Evolutionary conservation across 768 basidiomycete genomes (phyloP), one percentile per base, ranked within the genome.

Genomic region (Naganishia randhawae): DNA sequence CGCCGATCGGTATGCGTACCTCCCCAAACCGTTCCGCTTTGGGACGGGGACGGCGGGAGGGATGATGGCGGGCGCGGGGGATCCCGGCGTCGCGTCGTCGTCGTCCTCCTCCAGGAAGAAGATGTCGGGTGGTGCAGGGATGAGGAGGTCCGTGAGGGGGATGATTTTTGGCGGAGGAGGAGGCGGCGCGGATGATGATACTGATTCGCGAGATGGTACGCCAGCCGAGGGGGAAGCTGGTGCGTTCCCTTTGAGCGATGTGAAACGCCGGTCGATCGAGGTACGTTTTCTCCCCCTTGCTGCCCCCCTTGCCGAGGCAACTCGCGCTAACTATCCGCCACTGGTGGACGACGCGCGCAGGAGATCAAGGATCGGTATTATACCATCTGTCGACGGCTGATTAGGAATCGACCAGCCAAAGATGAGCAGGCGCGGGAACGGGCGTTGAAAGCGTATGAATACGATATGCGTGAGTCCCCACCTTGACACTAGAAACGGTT

Each of bases 341-440:
- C n/a, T 1, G 62, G 70, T 32, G 69, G 73, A 52, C 66, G 69
- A n/a, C 16, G 66, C 65, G 9, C n/a, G 37, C 17, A 61, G 91
- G 94, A 96, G 70, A 80, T 98, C 72, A 98, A 97, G 82, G 91
- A 92, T 72, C 84, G 96, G 32, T 98, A 98, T 75, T 97, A 89
- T 78, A 87, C 89, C 57, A 88, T 94, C 19, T 94, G 92, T 77
- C 85, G 96, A 32, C 90, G 89, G 70, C 84, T 98, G 37, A 84
- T 97, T 37, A 85, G 91, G 50, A 90, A 86, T 73, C 83, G 90
- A 31, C 91, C 92, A 19, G 93, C 92, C 84, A 80, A 85, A 35
- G 92, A 92, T 11, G 92, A 95, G 71, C 89, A 92, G 72, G 82
- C 84, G 74, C 92, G 87, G 80, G 82, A 83, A 17, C 84, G 85